Evolutionary conservation across 495 filamentous ascomycete species (phyloP), one percentile per base, ranked within the genome.

Genomic region (Neurospora sublineolata): DNA sequence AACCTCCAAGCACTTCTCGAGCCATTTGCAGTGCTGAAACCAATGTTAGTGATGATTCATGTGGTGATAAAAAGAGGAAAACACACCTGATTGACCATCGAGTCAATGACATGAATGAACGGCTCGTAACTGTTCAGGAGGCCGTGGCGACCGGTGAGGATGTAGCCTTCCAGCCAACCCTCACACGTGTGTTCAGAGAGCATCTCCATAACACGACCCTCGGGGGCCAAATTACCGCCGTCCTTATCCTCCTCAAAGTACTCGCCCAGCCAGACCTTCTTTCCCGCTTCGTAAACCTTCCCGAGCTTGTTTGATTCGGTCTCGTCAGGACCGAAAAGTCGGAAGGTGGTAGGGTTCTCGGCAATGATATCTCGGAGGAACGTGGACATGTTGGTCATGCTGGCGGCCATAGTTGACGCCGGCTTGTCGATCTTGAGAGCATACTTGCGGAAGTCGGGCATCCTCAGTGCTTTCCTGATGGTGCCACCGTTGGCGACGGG

Each of bases 101-200:
- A 89, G 76, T 93, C 90, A 74, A 93, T 91, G 75, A 93, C 86
- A 75, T 93, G 90, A 72, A 92, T 89, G 77, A 92, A 93, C 0
- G 90, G 90, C 77, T 93, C 90, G 81, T 93, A 93, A 80, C 87
- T 89, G 82, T 93, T 93, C 40, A 93, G 84, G 52, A 93, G 79
- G 23, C 90, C 90, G 75, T 93, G 90, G 4, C 90, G 84, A 16
- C 90, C 90, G 46, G 85, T 89, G 7, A 92, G 88, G 72, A 91
- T 80, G 75, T 92, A 93, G 14, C 90, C 90, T 80, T 93, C 90
- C 37, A 93, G 82, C 90, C 90, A 93, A 38, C 90, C 90, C 81
- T 93, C 90, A 73, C 86, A 87, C 18, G 89, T 93, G 76, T 93
- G 90, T 78, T 93, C 90, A 14, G 86, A 89, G 38, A 93, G 85